Evolutionary conservation across 139 green algal genomes (phyloP), one percentile per base, ranked within the genome.

Genomic region (Bryopsis sp.): DNA sequence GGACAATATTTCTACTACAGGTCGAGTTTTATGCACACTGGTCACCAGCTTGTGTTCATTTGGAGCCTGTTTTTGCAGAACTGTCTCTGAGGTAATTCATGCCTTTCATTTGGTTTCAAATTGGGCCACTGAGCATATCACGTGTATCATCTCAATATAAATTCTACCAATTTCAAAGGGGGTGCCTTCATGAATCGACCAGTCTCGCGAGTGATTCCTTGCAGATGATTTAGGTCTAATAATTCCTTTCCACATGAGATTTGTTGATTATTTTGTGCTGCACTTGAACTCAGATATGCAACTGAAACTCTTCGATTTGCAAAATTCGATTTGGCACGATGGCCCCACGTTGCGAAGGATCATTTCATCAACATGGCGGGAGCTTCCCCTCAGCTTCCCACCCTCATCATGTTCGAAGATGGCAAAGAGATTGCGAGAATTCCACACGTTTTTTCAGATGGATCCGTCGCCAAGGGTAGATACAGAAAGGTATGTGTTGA

Each of bases 401-500:
- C 80, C 47, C 76, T 87, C 2, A 82, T 89, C 38, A 58, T 79
- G 43, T 87, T 84, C 35, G 50, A 87, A 33, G 67, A 72, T 3
- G 81, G 81, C 2, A 72, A 76, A 28, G 81, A 87, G 57, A 37
- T 68, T 31, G 76, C 47, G 4, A 59, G 81, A 35, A 85, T 87
- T 62, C 81, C 81, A 5, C 79, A 83, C 64, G 47, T 85, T 24
- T 84, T 59, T 65, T 37, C 48, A n/a, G 69, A 82, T 70, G 73
- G 72, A 5, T 60, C 37, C 3, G 64, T 80, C 7, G 68, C 74
- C 48, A 73, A 72, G 48, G 68, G 72, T 31, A 50, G 37, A 26
- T 77, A 72, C 69, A 6, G 63, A 22, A 65, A 65, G 31, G 58
- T 65, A 39, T 6, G 22, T 43, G 19, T 43, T 43, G 6, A n/a